These are phyloP conservation scores for Endogone sp. DNA, from an alignment of 192 early-diverging fungal genomes.

Conservation along the genomic window DNA sequence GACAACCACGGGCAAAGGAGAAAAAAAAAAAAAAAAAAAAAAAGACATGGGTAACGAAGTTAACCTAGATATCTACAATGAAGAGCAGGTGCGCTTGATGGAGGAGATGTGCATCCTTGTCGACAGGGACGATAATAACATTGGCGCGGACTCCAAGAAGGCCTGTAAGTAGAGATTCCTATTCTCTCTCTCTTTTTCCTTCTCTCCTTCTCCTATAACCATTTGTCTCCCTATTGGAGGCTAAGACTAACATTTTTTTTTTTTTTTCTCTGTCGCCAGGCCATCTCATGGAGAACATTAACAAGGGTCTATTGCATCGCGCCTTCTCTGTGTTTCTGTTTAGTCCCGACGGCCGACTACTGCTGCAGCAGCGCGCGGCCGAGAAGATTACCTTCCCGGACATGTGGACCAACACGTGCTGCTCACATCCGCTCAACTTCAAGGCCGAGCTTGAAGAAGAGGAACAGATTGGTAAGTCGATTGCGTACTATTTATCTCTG, in stretches of 20 bases:
- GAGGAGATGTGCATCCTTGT: conserved; percentile 96
- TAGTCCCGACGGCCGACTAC: conserved; percentile 76
- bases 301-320: conserved; percentile 85
- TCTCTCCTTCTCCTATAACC: no score
- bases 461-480: conserved; percentile 56
- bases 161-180: conserved; percentile 72
- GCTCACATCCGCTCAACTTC: conserved; percentile 90
- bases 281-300: conserved; percentile 95
- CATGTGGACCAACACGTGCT: conserved; percentile 98
- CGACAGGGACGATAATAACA: conserved; percentile 77
- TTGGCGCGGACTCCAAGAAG: conserved; percentile 89
- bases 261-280: no score
- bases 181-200: conserved; percentile 2
- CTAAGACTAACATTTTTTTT: background rate
- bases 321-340: conserved; percentile 98
- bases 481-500: no score
- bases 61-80: conserved; percentile 45
- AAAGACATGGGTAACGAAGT: background rate
- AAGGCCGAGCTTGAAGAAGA: conserved; percentile 74
- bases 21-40: no score
- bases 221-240: no score
- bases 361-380: conserved; percentile 91
- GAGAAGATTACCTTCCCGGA: conserved; percentile 99
- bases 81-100: conserved; percentile 92
- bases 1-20: no score